A percentile compares a stretch with the other conserved stretches of the same genome.
Conservation (phyloP, 805 yeast species). For the Lachancea cidri region DNA sequence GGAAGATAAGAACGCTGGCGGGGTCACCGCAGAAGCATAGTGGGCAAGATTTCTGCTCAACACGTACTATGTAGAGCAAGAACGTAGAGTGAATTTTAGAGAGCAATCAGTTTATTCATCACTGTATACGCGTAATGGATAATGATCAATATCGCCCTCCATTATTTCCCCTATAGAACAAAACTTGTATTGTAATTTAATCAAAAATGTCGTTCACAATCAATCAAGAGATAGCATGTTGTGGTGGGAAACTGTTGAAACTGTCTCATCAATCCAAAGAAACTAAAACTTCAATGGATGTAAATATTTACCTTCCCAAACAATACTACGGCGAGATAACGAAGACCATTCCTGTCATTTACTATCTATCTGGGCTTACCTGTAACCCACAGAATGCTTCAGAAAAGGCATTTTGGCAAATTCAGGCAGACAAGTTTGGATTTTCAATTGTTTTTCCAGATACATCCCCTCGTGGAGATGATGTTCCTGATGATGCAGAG, state of each 20-base stretch:
- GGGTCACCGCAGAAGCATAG: too few species aligned
- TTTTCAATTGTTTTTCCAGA: constrained; percentile 92
- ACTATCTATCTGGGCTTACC: constrained; percentile 84
- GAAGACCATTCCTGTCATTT: constrained; percentile 59
- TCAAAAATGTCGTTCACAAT: constrained; percentile 38
- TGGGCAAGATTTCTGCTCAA: too few species aligned
- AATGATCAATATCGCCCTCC: too few species aligned
- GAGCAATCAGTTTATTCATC: not conserved
- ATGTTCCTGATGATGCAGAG: constrained; percentile 68
- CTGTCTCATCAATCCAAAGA: constrained; percentile 63
- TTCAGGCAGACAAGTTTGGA: constrained; percentile 73
- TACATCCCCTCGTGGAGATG: constrained; percentile 87
- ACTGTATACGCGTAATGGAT: not conserved
- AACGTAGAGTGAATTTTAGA: too few species aligned
- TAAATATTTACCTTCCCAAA: constrained; percentile 78
- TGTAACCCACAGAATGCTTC: constrained; percentile 92
- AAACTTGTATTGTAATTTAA: too few species aligned
- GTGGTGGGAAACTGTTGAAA: constrained; percentile 74
- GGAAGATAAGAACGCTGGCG: too few species aligned
- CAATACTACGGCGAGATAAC: constrained; percentile 31
- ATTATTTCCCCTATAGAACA: too few species aligned
- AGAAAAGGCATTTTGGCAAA: constrained; percentile 86
- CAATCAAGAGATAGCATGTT: constrained; percentile 49
- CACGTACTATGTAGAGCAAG: too few species aligned
- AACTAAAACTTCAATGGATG: constrained; percentile 71